Percentiles rank a stretch among this genome's conserved stretches.
These are phyloP conservation scores for Saccharomyces mikatae DNA, from an alignment of 805 yeast species.

Conservation along the genomic window DNA sequence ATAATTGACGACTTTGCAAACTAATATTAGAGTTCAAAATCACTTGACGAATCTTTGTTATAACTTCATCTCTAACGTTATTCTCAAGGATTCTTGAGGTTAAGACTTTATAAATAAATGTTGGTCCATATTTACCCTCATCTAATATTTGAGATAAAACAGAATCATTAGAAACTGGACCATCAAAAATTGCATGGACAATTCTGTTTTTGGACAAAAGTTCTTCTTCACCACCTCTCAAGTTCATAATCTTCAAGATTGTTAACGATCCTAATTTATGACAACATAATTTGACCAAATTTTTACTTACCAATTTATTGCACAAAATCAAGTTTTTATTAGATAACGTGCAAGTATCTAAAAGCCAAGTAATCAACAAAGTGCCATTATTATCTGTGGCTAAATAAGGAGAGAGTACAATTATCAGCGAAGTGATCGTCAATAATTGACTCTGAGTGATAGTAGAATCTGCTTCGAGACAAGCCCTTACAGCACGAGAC, in stretches of 20 bases:
- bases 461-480: slow-evolving; percentile 65
- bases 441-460: slow-evolving; percentile 60
- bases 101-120: slow-evolving; percentile 71
- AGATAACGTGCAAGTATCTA: slow-evolving; percentile 71
- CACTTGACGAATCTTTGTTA: slow-evolving; percentile 53
- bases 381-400: slow-evolving; percentile 84
- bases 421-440: slow-evolving; percentile 67
- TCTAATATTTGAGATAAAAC: slow-evolving; percentile 42
- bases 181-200: slow-evolving; percentile 59
- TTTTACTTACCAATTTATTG: slow-evolving; percentile 50
- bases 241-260: slow-evolving; percentile 66
- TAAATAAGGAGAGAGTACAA: slow-evolving; percentile 68
- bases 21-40: slow-evolving; percentile 50
- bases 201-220: slow-evolving; percentile 44
- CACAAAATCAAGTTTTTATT: slow-evolving; percentile 61
- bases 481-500: slow-evolving; percentile 88
- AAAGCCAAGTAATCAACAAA: slow-evolving; percentile 82
- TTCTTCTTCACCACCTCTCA: slow-evolving; percentile 51
- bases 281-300: slow-evolving; percentile 55
- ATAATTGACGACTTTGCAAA: slow-evolving; percentile 74
- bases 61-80: slow-evolving; percentile 48
- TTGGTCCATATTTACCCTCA: slow-evolving; percentile 63
- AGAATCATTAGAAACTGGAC: slow-evolving; percentile 27
- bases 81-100: slow-evolving; percentile 61
- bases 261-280: slow-evolving; percentile 83